A percentile compares a stretch with the other conserved stretches of the same genome.
These are phyloP conservation scores for Zoysia japonica DNA, from an alignment of 176 grass and related monocot species.

Conservation along the genomic window DNA sequence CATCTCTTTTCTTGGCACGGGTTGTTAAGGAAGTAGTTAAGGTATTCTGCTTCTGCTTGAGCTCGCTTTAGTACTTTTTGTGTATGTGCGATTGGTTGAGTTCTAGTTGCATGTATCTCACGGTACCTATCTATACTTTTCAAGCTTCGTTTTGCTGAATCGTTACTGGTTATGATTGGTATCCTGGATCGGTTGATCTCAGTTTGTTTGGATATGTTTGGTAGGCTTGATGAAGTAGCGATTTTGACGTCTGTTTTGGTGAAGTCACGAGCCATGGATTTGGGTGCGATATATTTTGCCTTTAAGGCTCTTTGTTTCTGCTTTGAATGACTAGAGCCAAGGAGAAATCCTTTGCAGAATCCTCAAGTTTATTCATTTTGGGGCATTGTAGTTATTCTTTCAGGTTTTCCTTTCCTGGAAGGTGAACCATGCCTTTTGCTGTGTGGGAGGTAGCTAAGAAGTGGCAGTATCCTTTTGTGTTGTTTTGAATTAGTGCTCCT, in stretches of 20 bases:
- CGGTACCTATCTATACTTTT: constrained; percentile 47
- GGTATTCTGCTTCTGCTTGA: constrained; percentile 19
- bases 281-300: neutral
- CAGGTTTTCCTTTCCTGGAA: constrained; percentile 21
- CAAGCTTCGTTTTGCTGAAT: constrained; percentile 40
- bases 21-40: constrained; percentile 38
- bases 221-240: constrained; percentile 33
- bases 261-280: constrained; percentile 30
- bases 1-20: constrained; percentile 10
- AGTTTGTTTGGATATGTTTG: constrained; percentile 51
- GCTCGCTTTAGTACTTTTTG: constrained; percentile 14
- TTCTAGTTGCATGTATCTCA: constrained; percentile 39
- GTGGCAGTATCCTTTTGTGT: constrained; percentile 25
- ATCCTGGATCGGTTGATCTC: constrained; percentile 16
- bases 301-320: constrained; percentile 16
- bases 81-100: neutral
- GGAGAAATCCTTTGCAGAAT: constrained; percentile 28
- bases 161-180: constrained; percentile 38
- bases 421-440: constrained; percentile 41
- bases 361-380: neutral
- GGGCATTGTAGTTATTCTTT: constrained; percentile 8
- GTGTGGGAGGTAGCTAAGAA: constrained; percentile 27
- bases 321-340: neutral
- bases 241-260: constrained; percentile 44
- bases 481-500: constrained; percentile 30